phyloP scores from a whole-genome alignment of 345 rosid species.

The Populus simonii region DNA sequence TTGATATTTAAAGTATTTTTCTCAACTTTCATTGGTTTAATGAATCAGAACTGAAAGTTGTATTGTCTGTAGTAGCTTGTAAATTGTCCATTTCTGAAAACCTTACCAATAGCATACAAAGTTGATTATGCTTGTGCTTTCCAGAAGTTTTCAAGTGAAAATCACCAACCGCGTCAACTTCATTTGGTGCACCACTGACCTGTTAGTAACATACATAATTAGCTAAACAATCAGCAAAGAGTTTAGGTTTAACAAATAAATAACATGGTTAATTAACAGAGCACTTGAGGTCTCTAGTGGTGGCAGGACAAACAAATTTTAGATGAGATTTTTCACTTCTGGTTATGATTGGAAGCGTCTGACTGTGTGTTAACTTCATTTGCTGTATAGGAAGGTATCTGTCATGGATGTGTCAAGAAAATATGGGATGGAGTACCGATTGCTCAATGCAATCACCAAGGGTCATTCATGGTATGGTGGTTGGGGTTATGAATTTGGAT shows the following conservation, averaged over 20 bases:
- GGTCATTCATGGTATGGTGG: constrained; percentile 68
- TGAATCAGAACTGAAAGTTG: not conserved
- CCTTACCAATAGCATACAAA: not conserved
- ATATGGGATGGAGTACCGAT: constrained; percentile 54
- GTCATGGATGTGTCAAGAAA: constrained; percentile 80
- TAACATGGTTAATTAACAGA: not conserved
- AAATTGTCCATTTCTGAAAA: not conserved
- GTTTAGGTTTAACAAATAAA: not conserved
- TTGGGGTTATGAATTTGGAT: constrained; percentile 65
- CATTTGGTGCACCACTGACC: not conserved
- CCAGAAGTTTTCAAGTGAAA: not conserved
- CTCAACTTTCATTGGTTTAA: not conserved
- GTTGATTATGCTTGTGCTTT: not conserved
- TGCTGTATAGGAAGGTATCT: constrained; percentile 43
- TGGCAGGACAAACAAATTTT: not conserved
- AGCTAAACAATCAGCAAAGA: not conserved
- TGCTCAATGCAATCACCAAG: constrained; percentile 51
- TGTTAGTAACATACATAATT: not conserved
- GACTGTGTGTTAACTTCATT: not conserved
- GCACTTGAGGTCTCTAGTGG: not conserved
- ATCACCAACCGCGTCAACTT: not conserved
- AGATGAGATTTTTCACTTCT: not conserved
- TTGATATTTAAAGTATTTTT: not conserved
- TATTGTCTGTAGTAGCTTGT: not conserved
- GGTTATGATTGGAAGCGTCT: not conserved